Evolutionary conservation across 2,329 filamentous ascomycete genomes (phyloP).

Genomic region (Ophiobolus disseminans): DNA sequence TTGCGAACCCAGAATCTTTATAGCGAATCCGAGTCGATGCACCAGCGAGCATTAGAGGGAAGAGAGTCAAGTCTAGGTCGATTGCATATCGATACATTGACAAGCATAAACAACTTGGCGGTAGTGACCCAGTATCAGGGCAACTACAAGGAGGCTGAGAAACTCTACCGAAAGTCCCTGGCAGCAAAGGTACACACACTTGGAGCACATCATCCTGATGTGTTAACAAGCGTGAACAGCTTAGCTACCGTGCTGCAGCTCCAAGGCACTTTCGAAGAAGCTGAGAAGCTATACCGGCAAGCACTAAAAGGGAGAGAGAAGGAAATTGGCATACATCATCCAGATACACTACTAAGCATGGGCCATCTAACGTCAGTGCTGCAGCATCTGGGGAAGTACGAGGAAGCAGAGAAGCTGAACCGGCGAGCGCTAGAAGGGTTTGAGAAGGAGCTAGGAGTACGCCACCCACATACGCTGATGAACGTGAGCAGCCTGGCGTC

Average conservation of each 20-base stretch:
- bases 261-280: background rate
- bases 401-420: conserved; percentile 7
- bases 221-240: conserved; percentile 2
- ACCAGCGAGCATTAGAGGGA: conserved; percentile 11
- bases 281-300: background rate
- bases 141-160: background rate
- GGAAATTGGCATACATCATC: background rate
- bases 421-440: conserved; percentile 5
- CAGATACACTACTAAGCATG: conserved; percentile 2
- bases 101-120: conserved; percentile 9
- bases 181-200: background rate
- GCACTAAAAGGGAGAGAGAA: background rate
- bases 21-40: conserved; percentile 11
- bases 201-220: background rate
- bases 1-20: conserved; percentile 6
- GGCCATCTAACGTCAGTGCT: background rate
- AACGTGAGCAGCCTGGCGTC: conserved; percentile 4
- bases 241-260: background rate
- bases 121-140: background rate
- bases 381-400: too few species aligned
- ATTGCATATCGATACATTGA: conserved; percentile 8
- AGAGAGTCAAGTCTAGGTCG: conserved; percentile 10
- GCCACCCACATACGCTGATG: conserved; percentile 7
- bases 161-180: background rate
- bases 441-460: too few species aligned